These are phyloP conservation scores for Gaertneriomyces sp. DNA, from an alignment of 192 early-diverging fungal genomes.

Conservation along the genomic window DNA sequence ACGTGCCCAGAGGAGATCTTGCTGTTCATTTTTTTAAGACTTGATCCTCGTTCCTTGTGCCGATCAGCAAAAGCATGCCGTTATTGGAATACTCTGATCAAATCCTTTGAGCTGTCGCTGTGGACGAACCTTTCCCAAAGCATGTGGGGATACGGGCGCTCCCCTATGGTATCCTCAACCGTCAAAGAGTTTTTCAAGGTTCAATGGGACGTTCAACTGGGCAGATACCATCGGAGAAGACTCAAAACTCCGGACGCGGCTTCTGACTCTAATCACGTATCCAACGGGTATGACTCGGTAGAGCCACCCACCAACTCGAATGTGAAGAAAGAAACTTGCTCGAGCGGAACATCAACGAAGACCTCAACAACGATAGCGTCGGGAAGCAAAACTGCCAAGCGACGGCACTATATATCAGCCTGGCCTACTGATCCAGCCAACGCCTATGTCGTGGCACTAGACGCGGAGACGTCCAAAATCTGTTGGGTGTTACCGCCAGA, in stretches of 20 bases:
- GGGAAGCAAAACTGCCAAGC: background rate
- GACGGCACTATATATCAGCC: slow-evolving; percentile 24
- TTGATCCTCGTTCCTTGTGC: slow-evolving; percentile 19
- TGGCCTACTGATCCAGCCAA: slow-evolving; percentile 33
- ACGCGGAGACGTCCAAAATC: slow-evolving; percentile 14
- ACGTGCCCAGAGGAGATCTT: slow-evolving; percentile 30
- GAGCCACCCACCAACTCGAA: background rate
- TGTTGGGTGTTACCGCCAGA: slow-evolving; percentile 12
- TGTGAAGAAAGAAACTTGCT: background rate
- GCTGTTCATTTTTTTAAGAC: slow-evolving; percentile 20
- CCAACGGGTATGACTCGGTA: background rate
- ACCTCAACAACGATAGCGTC: slow-evolving; percentile 3
- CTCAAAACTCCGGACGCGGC: background rate
- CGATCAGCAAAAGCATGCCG: slow-evolving; percentile 17
- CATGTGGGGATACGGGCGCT: slow-evolving; percentile 6
- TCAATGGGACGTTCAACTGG: slow-evolving; percentile 26
- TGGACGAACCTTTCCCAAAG: slow-evolving; percentile 17
- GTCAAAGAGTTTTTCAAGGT: slow-evolving; percentile 25
- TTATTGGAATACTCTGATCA: slow-evolving; percentile 22
- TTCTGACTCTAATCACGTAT: background rate
- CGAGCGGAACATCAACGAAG: background rate
- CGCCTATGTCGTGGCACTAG: slow-evolving; percentile 33
- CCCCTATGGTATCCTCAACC: background rate
- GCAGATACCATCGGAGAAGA: slow-evolving; percentile 7
- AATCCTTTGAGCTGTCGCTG: slow-evolving; percentile 10